phyloP scores from a whole-genome alignment of 129 eudicot genomes.

The Mikania micrantha region DNA sequence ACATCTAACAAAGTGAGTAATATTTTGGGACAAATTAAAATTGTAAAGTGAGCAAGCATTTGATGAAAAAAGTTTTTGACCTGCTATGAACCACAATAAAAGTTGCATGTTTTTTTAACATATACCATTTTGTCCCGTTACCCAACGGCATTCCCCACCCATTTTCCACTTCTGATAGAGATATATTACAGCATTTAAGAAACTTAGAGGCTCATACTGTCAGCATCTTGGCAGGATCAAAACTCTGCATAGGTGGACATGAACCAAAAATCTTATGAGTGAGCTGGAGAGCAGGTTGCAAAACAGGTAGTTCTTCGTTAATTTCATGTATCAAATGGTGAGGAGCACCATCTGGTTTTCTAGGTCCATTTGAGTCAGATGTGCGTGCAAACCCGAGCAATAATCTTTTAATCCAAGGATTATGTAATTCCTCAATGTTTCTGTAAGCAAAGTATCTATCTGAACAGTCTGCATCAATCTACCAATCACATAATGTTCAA shows the following conservation, averaged over 20 bases:
- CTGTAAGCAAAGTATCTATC: slow-evolving; percentile 84
- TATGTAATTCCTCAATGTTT: slow-evolving; percentile 68
- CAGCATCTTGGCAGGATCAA: slow-evolving; percentile 92
- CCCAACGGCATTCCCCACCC: background rate
- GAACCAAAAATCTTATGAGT: slow-evolving; percentile 88
- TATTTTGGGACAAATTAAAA: background rate
- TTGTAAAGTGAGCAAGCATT: background rate
- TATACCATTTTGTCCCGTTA: background rate
- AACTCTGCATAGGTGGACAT: slow-evolving; percentile 96
- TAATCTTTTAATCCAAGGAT: slow-evolving; percentile 90
- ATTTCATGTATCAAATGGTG: slow-evolving; percentile 84
- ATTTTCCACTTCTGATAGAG: background rate
- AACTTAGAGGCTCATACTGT: slow-evolving; percentile 42
- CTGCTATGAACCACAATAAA: background rate
- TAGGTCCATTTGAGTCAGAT: slow-evolving; percentile 78
- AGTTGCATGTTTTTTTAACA: background rate
- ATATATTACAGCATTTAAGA: background rate
- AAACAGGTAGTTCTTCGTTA: slow-evolving; percentile 65
- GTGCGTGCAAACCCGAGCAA: slow-evolving; percentile 88
- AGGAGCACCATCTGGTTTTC: slow-evolving; percentile 51
- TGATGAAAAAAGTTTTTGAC: background rate
- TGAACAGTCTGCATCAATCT: slow-evolving; percentile 71
- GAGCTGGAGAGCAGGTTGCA: slow-evolving; percentile 79
- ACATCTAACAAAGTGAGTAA: too few relatives aligned
- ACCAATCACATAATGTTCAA: slow-evolving; percentile 21